A percentile compares a stretch with the other conserved stretches of the same genome.
Evolutionary conservation across 2,329 filamentous ascomycete genomes (phyloP).

Genomic region (Drechslerella stenobrocha): DNA sequence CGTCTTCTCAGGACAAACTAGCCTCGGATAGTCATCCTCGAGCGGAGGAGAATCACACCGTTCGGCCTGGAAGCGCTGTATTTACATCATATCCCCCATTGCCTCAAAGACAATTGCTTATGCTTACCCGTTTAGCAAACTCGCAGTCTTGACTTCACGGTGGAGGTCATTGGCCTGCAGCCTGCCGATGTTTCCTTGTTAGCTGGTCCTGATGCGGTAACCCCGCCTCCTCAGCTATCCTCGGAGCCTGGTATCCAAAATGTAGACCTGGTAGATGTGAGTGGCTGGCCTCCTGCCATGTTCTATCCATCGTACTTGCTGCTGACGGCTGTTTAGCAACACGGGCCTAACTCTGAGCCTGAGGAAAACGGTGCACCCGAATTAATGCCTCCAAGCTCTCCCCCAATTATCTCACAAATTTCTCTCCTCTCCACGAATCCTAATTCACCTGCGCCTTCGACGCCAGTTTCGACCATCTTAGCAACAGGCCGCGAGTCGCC

Average conservation of each 20-base stretch:
- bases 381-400: conserved; percentile 29
- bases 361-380: conserved; percentile 3
- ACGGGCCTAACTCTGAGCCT: conserved; percentile 35
- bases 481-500: conserved; percentile 20
- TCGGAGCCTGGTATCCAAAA: conserved; percentile 2
- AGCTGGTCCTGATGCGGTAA: neutral
- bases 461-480: conserved; percentile 13
- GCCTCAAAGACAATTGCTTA: too few relatives aligned
- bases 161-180: conserved; percentile 1
- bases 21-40: neutral
- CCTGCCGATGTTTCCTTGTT: neutral
- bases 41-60: neutral
- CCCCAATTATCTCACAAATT: conserved; percentile 15
- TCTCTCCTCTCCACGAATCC: neutral
- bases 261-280: conserved; percentile 37
- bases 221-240: neutral
- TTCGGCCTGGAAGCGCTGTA: too few relatives aligned
- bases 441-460: conserved; percentile 17
- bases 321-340: conserved; percentile 17
- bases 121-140: too few relatives aligned
- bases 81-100: too few relatives aligned
- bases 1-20: neutral
- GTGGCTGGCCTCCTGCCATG: neutral
- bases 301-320: neutral
- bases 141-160: too few relatives aligned